These are phyloP conservation scores for Conticribra guillardii DNA, from an alignment of 108 stramenopile genomes.

Conservation along the genomic window DNA sequence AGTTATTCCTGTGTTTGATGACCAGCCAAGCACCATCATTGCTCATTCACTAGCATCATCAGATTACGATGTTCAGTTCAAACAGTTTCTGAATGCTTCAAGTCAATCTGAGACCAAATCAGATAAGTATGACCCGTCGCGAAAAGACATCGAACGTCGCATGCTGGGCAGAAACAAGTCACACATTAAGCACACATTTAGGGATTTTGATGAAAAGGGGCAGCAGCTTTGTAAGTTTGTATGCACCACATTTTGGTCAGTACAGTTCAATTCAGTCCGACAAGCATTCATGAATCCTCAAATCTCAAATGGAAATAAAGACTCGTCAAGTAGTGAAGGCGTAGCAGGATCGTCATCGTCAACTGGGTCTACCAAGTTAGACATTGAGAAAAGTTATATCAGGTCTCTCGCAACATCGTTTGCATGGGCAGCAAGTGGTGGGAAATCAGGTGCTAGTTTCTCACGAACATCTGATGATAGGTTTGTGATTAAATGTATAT, in stretches of 20 bases:
- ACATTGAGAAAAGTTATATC: conserved; percentile 83
- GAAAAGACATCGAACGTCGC: conserved; percentile 77
- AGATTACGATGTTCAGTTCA: conserved; percentile 85
- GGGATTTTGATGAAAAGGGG: conserved; percentile 91
- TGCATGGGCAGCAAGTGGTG: conserved; percentile 92
- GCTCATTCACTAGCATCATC: conserved; percentile 88
- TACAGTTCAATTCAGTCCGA: conserved; percentile 95
- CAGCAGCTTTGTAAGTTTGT: conserved; percentile 92
- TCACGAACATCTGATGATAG: conserved; percentile 83
- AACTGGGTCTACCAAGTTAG: conserved; percentile 38
- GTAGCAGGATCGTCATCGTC: conserved; percentile 8
- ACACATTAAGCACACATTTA: conserved; percentile 92
- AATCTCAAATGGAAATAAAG: conserved; percentile 33
- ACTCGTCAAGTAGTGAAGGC: conserved; percentile 31
- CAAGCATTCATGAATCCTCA: conserved; percentile 77
- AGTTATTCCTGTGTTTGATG: conserved; percentile 93
- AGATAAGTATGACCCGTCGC: conserved; percentile 40
- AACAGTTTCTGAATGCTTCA: conserved; percentile 47
- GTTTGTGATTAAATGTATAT: conserved; percentile 95
- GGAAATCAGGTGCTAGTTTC: conserved; percentile 93
- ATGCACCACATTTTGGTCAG: conserved; percentile 94
- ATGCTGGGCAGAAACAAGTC: conserved; percentile 88
- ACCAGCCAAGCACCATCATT: conserved; percentile 92
- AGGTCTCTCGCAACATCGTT: conserved; percentile 81
- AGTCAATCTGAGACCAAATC: conserved; percentile 30